Percentiles rank a stretch among this genome's conserved stretches.
These are phyloP conservation scores for Syzygium syzygioides DNA, from an alignment of 441 rosid species.

Conservation along the genomic window DNA sequence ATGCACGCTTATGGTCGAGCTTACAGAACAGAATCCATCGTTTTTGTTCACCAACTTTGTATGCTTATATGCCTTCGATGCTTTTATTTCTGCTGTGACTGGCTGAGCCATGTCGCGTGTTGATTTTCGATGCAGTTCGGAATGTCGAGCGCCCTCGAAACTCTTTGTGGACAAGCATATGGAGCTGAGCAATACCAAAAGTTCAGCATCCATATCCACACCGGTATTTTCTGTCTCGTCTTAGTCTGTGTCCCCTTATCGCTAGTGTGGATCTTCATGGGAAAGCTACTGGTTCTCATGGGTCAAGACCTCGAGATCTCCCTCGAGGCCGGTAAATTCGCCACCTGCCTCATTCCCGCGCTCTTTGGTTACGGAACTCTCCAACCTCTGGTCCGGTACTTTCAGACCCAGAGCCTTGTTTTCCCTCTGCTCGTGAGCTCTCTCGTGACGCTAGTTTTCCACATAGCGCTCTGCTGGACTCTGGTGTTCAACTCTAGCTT, in stretches of 20 bases:
- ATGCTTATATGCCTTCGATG: not conserved
- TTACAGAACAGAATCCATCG: not conserved
- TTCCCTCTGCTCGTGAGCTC: slow-evolving; percentile 12
- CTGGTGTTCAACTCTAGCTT: slow-evolving; percentile 3
- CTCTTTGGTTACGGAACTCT: slow-evolving; percentile 6
- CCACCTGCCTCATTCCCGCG: not conserved
- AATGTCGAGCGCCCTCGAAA: slow-evolving; percentile 9
- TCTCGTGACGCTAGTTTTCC: not conserved
- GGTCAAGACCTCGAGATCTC: slow-evolving; percentile 8
- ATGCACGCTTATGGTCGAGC: not conserved
- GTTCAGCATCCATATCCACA: not conserved
- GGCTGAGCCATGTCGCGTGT: not conserved
- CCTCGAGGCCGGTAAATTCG: not conserved
- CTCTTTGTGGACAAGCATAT: not conserved
- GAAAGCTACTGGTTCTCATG: not conserved
- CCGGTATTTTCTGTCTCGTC: not conserved
- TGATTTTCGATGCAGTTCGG: not conserved
- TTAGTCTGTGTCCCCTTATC: not conserved
- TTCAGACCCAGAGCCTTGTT: slow-evolving; percentile 1
- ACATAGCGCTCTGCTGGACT: not conserved
- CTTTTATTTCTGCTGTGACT: not conserved
- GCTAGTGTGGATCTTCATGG: not conserved
- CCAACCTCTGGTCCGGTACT: slow-evolving; percentile 2
- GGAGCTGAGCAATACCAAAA: slow-evolving; percentile 7
- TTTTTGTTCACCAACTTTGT: not conserved